phyloP scores from a whole-genome alignment of 305 asterid genomes.

The Fraxinus dipetala region DNA sequence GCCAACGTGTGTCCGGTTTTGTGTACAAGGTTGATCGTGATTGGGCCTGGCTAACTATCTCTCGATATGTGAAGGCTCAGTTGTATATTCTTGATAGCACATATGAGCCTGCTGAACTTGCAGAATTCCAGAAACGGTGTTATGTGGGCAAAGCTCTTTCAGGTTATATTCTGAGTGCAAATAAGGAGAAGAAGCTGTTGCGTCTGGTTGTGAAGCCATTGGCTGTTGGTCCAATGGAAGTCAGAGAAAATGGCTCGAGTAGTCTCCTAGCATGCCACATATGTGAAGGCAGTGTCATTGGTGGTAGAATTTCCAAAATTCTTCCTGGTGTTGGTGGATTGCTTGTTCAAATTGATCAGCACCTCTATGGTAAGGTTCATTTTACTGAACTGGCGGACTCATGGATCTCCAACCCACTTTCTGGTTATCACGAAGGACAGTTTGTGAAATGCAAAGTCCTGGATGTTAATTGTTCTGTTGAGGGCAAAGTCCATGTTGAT shows the following conservation, averaged over 20 bases:
- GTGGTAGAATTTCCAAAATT: constrained; percentile 82
- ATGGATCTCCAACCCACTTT: constrained; percentile 69
- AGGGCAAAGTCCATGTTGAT: constrained; percentile 67
- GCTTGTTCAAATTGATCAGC: constrained; percentile 67
- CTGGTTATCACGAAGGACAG: constrained; percentile 72
- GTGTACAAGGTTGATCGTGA: constrained; percentile 79
- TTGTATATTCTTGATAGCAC: constrained; percentile 75
- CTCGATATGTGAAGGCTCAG: constrained; percentile 72
- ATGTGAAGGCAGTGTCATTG: constrained; percentile 57
- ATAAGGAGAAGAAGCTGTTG: constrained; percentile 71
- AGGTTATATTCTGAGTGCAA: constrained; percentile 49
- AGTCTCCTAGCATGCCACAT: constrained; percentile 42
- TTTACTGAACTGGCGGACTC: constrained; percentile 67
- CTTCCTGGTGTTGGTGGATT: constrained; percentile 88
- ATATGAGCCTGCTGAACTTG: constrained; percentile 71
- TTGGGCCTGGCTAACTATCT: constrained; percentile 74
- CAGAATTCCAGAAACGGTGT: constrained; percentile 63
- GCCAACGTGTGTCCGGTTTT: constrained; percentile 69
- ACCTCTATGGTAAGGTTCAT: constrained; percentile 85
- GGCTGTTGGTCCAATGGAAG: constrained; percentile 25
- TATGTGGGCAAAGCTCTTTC: constrained; percentile 62
- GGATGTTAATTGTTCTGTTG: constrained; percentile 45
- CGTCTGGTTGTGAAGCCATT: constrained; percentile 58
- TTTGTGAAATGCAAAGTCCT: constrained; percentile 81
- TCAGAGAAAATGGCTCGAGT: constrained; percentile 28